phyloP scores from a whole-genome alignment of 345 rosid genomes.

The Cardamine occulta region DNA sequence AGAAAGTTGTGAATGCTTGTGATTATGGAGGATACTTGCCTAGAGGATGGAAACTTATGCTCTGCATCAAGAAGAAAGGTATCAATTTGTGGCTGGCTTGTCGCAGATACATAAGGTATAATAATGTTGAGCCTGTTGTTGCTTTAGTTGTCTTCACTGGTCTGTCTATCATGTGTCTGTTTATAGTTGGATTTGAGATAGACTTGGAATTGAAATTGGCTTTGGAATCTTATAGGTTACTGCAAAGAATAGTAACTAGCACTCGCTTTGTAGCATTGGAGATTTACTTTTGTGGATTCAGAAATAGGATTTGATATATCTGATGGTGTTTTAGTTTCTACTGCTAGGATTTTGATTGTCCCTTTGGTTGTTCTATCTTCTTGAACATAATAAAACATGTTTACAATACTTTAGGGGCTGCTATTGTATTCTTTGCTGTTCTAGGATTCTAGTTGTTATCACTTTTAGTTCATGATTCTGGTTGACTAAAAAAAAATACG shows the following conservation, averaged over 20 bases:
- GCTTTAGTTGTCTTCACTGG: not conserved
- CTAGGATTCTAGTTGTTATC: conserved; percentile 3
- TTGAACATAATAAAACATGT: not conserved
- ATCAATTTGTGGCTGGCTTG: conserved; percentile 55
- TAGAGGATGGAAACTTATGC: conserved; percentile 70
- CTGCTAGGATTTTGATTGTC: not conserved
- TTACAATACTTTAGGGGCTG: not conserved
- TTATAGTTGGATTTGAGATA: conserved; percentile 11
- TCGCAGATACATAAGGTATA: conserved; percentile 70
- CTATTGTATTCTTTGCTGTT: not conserved
- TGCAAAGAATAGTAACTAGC: not conserved
- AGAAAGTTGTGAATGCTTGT: conserved; percentile 61
- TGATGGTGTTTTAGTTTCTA: not conserved
- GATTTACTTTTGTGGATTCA: not conserved
- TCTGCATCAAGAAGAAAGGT: conserved; percentile 58
- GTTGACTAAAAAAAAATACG: no score
- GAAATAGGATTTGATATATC: not conserved
- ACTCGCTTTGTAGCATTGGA: not conserved
- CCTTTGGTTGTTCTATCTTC: conserved; percentile 3
- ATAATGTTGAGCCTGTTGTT: conserved; percentile 8
- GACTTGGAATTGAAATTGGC: not conserved
- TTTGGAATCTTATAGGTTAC: conserved; percentile 9
- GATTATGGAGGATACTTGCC: conserved; percentile 60
- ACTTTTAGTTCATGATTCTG: not conserved
- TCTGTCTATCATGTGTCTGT: conserved; percentile 20